Evolutionary conservation across 768 basidiomycete species (phyloP), one percentile per base, ranked within the genome.

Genomic region (Termitomyces heimii): DNA sequence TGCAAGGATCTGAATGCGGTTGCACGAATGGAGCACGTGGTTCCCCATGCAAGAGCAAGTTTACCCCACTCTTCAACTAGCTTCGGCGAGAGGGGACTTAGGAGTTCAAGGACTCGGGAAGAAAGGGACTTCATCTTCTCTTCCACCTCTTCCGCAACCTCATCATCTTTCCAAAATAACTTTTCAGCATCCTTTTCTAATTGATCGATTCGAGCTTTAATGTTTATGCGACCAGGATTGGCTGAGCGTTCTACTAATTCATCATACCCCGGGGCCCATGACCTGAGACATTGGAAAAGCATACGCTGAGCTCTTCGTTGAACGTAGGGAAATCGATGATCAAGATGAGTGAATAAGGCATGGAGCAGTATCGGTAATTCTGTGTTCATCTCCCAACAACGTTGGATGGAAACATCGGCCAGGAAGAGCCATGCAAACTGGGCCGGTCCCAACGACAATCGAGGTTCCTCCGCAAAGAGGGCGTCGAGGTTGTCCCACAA

Each of bases 381-480:
- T 10, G 78, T 73, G 53, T 83, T 78, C 62, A 86, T 73, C 56
- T 89, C 88, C 89, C 90, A 92, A 61, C 82, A 83, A 31, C 86
- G 82, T 60, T 89, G 86, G 29, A 92, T 70, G 0, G 88, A 83
- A 34, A 88, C 79, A 60, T 94, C 90, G 3, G 85, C 81, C 28
- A 95, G 71, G 66, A 94, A 94, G 9, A 96, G 76, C 73, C 94
- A 82, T 1, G 94, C 93, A 66, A 91, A 91, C 66, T 96, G 94
- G 14, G 91, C 92, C 0, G 90, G 84, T 16, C 90, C 89, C 50
- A 96, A 75, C 2, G 82, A 75, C 47, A 88, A 73, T 32, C 86
- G 75, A 12, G 89, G 87, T 60, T 87, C 82, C 57, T 85, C 85
- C 1, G 80, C 83, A 67, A 90, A 94, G 39, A 92, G 67, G 10